These are phyloP conservation scores for Clohesyomyces aquaticus DNA, from an alignment of 495 filamentous ascomycete genomes.

Conservation along the genomic window DNA sequence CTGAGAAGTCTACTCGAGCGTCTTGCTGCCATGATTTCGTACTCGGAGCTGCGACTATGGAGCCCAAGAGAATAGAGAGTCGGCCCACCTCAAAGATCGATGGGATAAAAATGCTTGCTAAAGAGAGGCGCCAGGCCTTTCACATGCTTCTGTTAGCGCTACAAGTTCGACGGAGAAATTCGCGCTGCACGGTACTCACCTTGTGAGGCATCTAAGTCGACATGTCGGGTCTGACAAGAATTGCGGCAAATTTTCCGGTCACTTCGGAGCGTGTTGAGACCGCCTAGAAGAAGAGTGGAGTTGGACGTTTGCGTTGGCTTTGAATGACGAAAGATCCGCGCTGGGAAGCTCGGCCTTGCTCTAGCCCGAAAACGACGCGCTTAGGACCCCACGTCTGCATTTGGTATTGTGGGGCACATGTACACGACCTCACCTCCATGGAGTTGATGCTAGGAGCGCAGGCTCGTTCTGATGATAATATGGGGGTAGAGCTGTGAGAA, in stretches of 20 bases:
- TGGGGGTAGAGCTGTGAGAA: too few relatives aligned
- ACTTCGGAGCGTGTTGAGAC: not conserved
- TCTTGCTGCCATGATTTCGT: constrained; percentile 60
- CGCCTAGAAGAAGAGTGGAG: not conserved
- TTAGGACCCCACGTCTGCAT: not conserved
- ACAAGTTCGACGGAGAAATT: constrained; percentile 17
- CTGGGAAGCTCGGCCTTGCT: not conserved
- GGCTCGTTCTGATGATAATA: too few relatives aligned
- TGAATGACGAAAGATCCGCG: constrained; percentile 10
- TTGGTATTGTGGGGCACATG: not conserved
- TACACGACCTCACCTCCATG: too few relatives aligned
- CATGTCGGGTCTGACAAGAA: constrained; percentile 2
- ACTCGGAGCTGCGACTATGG: not conserved
- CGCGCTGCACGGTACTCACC: constrained; percentile 5
- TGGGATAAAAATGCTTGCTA: constrained; percentile 1
- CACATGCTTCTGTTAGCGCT: constrained; percentile 10
- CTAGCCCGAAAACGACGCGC: not conserved
- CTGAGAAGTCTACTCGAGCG: constrained; percentile 60
- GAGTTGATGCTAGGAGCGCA: too few relatives aligned
- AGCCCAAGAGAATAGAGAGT: not conserved
- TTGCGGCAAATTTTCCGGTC: constrained; percentile 16
- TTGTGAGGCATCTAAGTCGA: not conserved
- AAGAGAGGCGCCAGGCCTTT: constrained; percentile 10
- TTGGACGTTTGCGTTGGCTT: not conserved
- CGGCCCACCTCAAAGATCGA: not conserved